These are phyloP conservation scores for Sarcodon aspratus DNA, from an alignment of 768 basidiomycete genomes.

Conservation along the genomic window DNA sequence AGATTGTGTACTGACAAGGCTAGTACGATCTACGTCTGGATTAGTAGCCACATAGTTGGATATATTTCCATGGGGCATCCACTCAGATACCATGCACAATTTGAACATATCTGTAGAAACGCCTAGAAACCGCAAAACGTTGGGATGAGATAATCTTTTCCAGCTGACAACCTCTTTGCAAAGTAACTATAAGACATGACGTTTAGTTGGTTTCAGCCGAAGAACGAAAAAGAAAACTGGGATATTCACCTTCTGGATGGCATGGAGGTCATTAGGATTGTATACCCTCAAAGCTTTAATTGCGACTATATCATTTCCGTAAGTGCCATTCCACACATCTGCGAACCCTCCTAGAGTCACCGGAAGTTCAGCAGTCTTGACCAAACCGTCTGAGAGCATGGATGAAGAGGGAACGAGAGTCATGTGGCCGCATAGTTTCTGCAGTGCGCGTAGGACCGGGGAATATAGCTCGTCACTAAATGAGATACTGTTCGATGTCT, in stretches of 20 bases:
- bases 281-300: constrained; percentile 2
- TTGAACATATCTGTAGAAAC: constrained; percentile 1
- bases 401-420: background rate
- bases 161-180: constrained; percentile 2
- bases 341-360: constrained; percentile 4
- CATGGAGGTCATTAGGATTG: background rate
- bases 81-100: constrained; percentile 3
- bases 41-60: background rate
- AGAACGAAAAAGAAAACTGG: background rate
- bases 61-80: constrained; percentile 6
- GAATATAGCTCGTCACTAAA: background rate
- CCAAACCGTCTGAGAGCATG: background rate
- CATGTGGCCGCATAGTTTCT: constrained; percentile 1
- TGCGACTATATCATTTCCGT: background rate
- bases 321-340: constrained; percentile 2
- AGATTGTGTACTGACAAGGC: constrained; percentile 1
- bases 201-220: background rate
- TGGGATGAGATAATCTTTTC: constrained; percentile 1
- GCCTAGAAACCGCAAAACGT: constrained; percentile 1
- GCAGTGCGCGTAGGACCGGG: background rate
- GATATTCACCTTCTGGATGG: background rate
- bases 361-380: background rate
- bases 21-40: background rate
- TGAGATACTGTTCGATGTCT: background rate
- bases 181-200: background rate